Conservation (phyloP, 805 yeast species). For the Zygoascus tannicola region DNA sequence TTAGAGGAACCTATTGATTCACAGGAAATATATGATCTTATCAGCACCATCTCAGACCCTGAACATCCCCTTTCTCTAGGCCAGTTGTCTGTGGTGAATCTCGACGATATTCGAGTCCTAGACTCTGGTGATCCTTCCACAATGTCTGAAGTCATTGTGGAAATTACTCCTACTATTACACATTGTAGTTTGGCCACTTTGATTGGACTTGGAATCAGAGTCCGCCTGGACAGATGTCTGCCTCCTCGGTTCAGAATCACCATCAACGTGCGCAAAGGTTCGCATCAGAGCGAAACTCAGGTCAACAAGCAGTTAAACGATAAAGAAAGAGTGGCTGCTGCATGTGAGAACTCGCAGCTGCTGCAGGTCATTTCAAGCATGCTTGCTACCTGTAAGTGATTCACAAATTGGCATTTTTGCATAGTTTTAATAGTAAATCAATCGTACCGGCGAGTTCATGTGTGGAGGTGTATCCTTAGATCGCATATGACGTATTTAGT, state of each 20-base stretch:
- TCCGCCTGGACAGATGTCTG: conserved; percentile 77
- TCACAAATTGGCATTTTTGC: no score
- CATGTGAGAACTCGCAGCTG: conserved; percentile 93
- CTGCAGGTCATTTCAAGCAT: conserved; percentile 83
- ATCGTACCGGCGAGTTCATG: no score
- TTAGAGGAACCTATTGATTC: conserved; percentile 60
- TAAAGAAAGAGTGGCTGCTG: conserved; percentile 96
- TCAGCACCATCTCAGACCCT: conserved; percentile 85
- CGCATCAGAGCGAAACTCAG: conserved; percentile 92
- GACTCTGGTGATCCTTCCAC: conserved; percentile 44
- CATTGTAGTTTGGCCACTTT: conserved; percentile 95
- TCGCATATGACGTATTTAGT: no score
- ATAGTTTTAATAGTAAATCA: no score
- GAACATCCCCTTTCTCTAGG: conserved; percentile 95
- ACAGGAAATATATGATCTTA: conserved; percentile 77
- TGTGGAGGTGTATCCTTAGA: no score
- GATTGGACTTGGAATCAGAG: conserved; percentile 90
- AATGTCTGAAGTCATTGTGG: conserved; percentile 67
- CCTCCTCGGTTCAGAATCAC: conserved; percentile 77
- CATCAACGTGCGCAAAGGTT: conserved; percentile 76
- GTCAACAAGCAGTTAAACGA: conserved; percentile 95
- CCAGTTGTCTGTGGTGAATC: conserved; percentile 85
- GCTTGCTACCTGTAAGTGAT: conserved; percentile 69
- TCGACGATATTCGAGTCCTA: conserved; percentile 64
- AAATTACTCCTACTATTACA: conserved; percentile 94